Evolutionary conservation across 768 basidiomycete genomes (phyloP).

Genomic region (Sarcodon aspratus): DNA sequence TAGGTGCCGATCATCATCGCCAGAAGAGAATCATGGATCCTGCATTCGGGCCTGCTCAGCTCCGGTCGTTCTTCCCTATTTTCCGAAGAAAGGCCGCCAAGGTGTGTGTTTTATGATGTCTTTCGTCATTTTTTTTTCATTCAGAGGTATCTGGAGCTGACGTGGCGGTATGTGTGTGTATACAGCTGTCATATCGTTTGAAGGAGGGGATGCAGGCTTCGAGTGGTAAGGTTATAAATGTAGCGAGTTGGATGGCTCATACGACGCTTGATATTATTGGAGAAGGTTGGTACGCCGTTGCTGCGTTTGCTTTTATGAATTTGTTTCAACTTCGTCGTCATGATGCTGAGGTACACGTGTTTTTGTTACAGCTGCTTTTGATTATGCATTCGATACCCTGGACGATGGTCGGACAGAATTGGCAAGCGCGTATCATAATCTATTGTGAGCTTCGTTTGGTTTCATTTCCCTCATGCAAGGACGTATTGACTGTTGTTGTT

Average conservation of each 20-base stretch:
- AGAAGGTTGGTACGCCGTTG: conserved; percentile 8
- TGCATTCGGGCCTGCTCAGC: conserved; percentile 15
- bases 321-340: background rate
- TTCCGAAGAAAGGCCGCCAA: conserved; percentile 14
- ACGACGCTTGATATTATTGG: conserved; percentile 19
- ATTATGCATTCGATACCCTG: background rate
- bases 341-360: background rate
- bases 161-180: no score
- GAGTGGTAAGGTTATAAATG: conserved; percentile 7
- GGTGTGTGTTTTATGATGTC: background rate
- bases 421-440: conserved; percentile 6
- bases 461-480: background rate
- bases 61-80: conserved; percentile 13
- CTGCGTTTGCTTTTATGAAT: no score
- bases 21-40: conserved; percentile 19
- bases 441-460: conserved; percentile 9
- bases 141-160: conserved; percentile 1
- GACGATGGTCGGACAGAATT: conserved; percentile 5
- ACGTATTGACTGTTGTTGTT: no score
- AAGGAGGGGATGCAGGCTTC: conserved; percentile 11
- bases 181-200: conserved; percentile 13
- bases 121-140: background rate
- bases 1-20: conserved; percentile 14
- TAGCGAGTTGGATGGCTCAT: conserved; percentile 11
- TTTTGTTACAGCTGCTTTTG: background rate